Conservation (phyloP, 495 filamentous ascomycete genomes). For the Copromyces sp. region DNA sequence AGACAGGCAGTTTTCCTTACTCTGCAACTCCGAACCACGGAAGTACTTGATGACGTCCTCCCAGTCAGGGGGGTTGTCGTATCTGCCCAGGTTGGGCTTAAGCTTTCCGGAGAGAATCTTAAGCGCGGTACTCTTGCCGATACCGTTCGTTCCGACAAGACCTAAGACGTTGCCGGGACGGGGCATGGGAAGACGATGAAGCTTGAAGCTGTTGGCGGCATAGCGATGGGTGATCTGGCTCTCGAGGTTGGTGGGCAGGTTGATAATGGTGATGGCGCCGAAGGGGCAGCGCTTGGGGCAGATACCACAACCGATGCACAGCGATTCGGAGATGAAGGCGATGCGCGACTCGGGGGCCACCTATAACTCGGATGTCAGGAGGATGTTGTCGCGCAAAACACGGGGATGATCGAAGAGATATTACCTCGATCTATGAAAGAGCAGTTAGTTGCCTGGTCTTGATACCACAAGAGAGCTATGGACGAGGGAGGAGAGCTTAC, state of each 20-base stretch:
- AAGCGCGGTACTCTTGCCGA: slow-evolving; percentile 95
- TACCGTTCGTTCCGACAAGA: slow-evolving; percentile 97
- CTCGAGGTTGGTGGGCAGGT: slow-evolving; percentile 96
- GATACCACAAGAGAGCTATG: too few species aligned
- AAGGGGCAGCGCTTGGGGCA: slow-evolving; percentile 99
- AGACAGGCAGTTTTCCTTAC: slow-evolving; percentile 36
- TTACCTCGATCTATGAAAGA: slow-evolving; percentile 12
- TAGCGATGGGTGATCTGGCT: slow-evolving; percentile 96
- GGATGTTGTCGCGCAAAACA: background rate
- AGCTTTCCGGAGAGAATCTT: slow-evolving; percentile 97
- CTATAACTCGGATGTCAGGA: slow-evolving; percentile 47
- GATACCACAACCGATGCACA: slow-evolving; percentile 83
- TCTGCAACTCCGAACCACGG: slow-evolving; percentile 93
- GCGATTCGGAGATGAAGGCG: slow-evolving; percentile 89
- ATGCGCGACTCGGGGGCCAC: slow-evolving; percentile 84
- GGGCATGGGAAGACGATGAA: slow-evolving; percentile 90
- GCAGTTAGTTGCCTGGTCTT: slow-evolving; percentile 1
- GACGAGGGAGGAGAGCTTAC: slow-evolving; percentile 3
- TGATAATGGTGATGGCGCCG: slow-evolving; percentile 98
- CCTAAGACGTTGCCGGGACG: slow-evolving; percentile 94
- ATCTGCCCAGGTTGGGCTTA: slow-evolving; percentile 92
- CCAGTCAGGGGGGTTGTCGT: slow-evolving; percentile 96
- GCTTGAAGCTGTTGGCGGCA: slow-evolving; percentile 98
- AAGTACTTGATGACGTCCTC: slow-evolving; percentile 98
- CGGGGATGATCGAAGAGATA: background rate